Percentiles rank a stretch among this genome's conserved stretches.
These are phyloP conservation scores for Grosmannia huntii DNA, from an alignment of 2,329 filamentous ascomycete genomes.

Conservation along the genomic window DNA sequence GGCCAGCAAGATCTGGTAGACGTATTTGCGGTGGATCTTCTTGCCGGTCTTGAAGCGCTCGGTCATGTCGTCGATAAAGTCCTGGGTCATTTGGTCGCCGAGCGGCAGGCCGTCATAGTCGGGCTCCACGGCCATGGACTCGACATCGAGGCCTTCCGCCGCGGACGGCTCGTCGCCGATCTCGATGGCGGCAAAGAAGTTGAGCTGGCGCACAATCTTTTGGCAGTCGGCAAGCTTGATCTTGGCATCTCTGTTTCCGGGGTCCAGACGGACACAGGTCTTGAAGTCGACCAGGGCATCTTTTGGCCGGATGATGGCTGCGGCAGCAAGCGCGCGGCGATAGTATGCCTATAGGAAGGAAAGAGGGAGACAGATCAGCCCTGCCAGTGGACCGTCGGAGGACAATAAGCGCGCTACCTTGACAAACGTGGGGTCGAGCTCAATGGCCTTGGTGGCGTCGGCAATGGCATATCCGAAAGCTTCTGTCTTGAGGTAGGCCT, in stretches of 20 bases:
- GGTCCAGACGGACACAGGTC: slow-evolving; percentile 75
- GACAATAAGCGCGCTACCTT: slow-evolving; percentile 48
- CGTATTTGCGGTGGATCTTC: slow-evolving; percentile 91
- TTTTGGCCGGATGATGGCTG: slow-evolving; percentile 77
- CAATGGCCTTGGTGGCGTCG: slow-evolving; percentile 83
- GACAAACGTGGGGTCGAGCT: slow-evolving; percentile 74
- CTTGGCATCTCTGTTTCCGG: slow-evolving; percentile 79
- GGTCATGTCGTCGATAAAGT: slow-evolving; percentile 97
- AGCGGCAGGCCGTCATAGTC: slow-evolving; percentile 76
- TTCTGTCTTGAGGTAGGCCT: slow-evolving; percentile 94
- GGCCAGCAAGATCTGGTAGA: slow-evolving; percentile 87
- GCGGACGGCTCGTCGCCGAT: slow-evolving; percentile 85
- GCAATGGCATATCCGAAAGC: slow-evolving; percentile 85
- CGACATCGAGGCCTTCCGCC: slow-evolving; percentile 78
- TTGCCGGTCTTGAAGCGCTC: slow-evolving; percentile 92
- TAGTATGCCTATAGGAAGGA: slow-evolving; percentile 62
- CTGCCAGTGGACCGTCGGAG: background rate
- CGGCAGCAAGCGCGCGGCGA: slow-evolving; percentile 80
- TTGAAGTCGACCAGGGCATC: slow-evolving; percentile 90
- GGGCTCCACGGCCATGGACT: slow-evolving; percentile 69
- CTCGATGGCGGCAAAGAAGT: slow-evolving; percentile 92
- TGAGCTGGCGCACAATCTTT: slow-evolving; percentile 81
- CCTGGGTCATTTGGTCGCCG: slow-evolving; percentile 76
- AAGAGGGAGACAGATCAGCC: slow-evolving; percentile 3
- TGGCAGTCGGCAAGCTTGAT: slow-evolving; percentile 87